These are phyloP conservation scores for Cucurbita ficifolia DNA, from an alignment of 306 rosid species.

Conservation along the genomic window DNA sequence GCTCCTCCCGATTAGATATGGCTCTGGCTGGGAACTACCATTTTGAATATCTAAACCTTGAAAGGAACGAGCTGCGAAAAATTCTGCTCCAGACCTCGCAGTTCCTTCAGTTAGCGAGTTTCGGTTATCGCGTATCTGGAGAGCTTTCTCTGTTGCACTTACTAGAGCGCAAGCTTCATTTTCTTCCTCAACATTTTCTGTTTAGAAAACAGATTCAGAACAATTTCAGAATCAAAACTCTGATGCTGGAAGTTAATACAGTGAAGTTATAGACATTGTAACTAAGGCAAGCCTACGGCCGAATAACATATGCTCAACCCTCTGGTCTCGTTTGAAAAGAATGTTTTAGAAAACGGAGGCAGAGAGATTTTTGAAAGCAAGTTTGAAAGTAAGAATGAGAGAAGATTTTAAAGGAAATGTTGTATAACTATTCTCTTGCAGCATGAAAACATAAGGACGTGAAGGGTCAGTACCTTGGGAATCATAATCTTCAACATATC, in stretches of 20 bases:
- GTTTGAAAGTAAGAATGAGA: too few relatives aligned
- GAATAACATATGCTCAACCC: too few relatives aligned
- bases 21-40: constrained; percentile 34
- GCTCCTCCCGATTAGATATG: constrained; percentile 42
- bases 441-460: not conserved
- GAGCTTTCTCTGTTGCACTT: constrained; percentile 50
- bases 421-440: not conserved
- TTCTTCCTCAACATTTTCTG: constrained; percentile 43
- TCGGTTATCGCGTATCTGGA: constrained; percentile 43
- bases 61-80: constrained; percentile 50
- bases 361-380: too few relatives aligned
- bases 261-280: not conserved
- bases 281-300: not conserved
- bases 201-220: not conserved
- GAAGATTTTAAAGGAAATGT: too few relatives aligned
- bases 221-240: not conserved
- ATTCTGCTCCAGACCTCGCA: constrained; percentile 68
- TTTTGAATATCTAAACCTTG: constrained; percentile 53
- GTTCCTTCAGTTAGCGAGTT: constrained; percentile 34
- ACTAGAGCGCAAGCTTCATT: constrained; percentile 44
- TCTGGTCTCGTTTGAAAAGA: too few relatives aligned
- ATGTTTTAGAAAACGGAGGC: too few relatives aligned
- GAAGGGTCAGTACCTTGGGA: constrained; percentile 37
- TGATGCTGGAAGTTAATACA: not conserved
- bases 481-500: constrained; percentile 63